phyloP scores from a whole-genome alignment of 768 basidiomycete species.

The Rickenella mellea region DNA sequence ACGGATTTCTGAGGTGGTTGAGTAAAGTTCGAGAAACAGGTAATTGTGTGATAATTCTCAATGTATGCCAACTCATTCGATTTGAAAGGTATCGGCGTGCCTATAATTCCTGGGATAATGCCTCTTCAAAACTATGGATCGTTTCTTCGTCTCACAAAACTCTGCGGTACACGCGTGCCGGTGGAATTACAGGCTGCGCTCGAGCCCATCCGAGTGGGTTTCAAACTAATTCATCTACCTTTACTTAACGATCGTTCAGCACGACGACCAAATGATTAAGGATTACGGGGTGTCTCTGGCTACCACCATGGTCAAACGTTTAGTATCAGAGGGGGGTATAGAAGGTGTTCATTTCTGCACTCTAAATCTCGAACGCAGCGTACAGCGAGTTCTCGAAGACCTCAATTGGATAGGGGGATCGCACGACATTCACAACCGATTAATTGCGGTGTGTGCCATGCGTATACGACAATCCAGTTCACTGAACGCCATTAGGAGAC shows the following conservation, averaged over 20 bases:
- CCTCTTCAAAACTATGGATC: constrained; percentile 96
- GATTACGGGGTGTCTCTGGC: constrained; percentile 88
- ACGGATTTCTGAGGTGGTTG: constrained; percentile 76
- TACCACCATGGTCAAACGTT: constrained; percentile 62
- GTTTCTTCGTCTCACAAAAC: constrained; percentile 82
- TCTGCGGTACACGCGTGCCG: constrained; percentile 78
- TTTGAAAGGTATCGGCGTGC: constrained; percentile 70
- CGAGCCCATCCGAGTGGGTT: constrained; percentile 64
- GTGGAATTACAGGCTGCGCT: constrained; percentile 52
- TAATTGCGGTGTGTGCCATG: constrained; percentile 46
- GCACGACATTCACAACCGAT: constrained; percentile 42
- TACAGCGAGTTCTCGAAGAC: constrained; percentile 72
- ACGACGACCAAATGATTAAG: constrained; percentile 90
- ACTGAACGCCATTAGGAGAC: constrained; percentile 25
- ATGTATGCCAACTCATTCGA: not conserved
- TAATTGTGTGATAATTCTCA: constrained; percentile 16
- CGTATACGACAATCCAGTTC: not conserved
- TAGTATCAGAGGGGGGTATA: constrained; percentile 47
- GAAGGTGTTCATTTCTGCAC: constrained; percentile 91
- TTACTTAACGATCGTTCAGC: constrained; percentile 32
- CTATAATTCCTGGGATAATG: constrained; percentile 94
- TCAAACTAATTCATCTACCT: too few relatives aligned
- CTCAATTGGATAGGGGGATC: constrained; percentile 57
- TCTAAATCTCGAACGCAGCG: constrained; percentile 93
- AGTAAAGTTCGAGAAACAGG: constrained; percentile 63